phyloP scores from a whole-genome alignment of 192 early-diverging fungal species.

The Linnemannia schmuckeri region DNA sequence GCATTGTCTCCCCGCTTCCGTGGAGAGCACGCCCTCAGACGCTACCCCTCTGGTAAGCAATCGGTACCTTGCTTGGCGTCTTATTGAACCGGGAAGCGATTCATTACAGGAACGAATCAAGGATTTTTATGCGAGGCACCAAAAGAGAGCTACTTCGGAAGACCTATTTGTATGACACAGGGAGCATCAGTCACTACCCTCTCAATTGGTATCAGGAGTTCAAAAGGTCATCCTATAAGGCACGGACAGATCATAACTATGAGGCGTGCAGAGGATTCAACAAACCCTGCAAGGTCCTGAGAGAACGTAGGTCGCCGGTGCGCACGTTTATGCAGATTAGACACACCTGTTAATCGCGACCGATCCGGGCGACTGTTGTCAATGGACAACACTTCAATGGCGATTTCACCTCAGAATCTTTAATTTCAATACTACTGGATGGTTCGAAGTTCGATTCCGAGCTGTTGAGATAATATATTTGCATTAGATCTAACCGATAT shows the following conservation, averaged over 20 bases:
- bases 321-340: too few species aligned
- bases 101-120: neutral
- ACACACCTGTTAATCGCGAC: neutral
- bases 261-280: neutral
- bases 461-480: neutral
- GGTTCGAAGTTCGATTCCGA: neutral
- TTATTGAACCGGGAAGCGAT: neutral
- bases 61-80: neutral
- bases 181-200: too few species aligned
- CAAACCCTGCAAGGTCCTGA: neutral
- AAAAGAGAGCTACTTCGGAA: neutral
- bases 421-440: neutral
- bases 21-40: conserved; percentile 95
- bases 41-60: conserved; percentile 89
- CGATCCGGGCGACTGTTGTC: neutral
- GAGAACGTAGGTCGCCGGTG: neutral
- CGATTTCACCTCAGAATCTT: neutral
- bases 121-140: neutral
- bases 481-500: neutral
- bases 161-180: too few species aligned
- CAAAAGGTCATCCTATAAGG: too few species aligned
- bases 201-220: too few species aligned
- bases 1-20: conserved; percentile 93
- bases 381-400: neutral
- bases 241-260: too few species aligned